Base-by-base conservation (phyloP, 1,284 basidiomycete species). In the Ceratobasidium sp. region DNA sequence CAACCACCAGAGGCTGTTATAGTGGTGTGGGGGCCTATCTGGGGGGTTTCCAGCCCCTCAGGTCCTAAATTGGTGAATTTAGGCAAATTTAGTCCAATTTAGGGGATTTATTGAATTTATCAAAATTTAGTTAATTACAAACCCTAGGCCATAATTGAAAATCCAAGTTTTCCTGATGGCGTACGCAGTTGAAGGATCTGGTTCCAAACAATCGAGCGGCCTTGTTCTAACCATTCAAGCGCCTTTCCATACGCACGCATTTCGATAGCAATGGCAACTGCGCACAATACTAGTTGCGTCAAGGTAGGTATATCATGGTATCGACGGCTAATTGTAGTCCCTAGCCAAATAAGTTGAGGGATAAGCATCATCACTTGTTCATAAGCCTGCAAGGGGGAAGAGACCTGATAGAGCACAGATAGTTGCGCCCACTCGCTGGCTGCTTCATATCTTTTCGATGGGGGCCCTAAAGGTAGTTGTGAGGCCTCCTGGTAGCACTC, bases 241-340 rank as follows among this genome's bases (percentile, higher is more conserved):
- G 54, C 54, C 54, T 23, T 23, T 23, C 28, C 9, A 57, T 57
- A n/a, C 54, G n/a, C 54, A 20, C 28, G 12, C 20, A 57, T 10
- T 28, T n/a, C 54, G 54, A 57, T 57, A n/a, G 54, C 54, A 57
- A 28, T 57, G n/a, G 54, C 54, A 23, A 28, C 54, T 57, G 54
- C 54, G n/a, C 28, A 6, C 9, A 57, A 33, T 33, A 33, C 33
- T 33, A 33, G 33, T 33, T 33, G 33, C 33, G 33, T 33, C 33
- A 33, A 33, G 33, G 33, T 28, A 57, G 54, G 12, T 12, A 57
- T 28, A 23, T 57, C n/a, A 10, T 23, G 54, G 28, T 57, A 57
- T 57, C 54, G 54, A 23, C 54, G 54, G 54, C 54, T 23, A n/a
- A 57, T 23, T 15, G 54, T 57, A n/a, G 54, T 57, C 28, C 54